Conservation (phyloP, 305 asterid species). For the Andrographis paniculata region DNA sequence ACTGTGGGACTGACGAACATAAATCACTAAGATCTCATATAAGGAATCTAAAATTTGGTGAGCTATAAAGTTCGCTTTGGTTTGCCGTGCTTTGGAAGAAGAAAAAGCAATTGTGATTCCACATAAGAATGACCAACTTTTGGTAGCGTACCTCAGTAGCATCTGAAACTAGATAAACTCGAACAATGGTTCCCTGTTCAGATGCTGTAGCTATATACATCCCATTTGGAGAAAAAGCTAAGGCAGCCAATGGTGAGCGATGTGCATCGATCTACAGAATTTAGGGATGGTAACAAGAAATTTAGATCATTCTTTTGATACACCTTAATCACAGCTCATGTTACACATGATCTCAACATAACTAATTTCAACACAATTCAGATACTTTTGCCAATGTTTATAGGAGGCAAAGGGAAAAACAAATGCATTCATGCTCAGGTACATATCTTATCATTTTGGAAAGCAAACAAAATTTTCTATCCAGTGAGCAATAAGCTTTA, state of each 20-base stretch:
- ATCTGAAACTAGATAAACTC: constrained; percentile 82
- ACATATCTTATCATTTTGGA: too few species aligned
- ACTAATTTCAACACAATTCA: too few species aligned
- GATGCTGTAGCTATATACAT: constrained; percentile 83
- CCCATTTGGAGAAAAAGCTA: constrained; percentile 72
- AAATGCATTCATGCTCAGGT: too few species aligned
- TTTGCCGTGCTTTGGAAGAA: too few species aligned
- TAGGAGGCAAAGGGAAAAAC: too few species aligned
- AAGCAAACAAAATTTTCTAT: too few species aligned
- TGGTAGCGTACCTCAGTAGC: constrained; percentile 69
- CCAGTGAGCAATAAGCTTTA: too few species aligned
- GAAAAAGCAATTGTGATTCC: constrained; percentile 7
- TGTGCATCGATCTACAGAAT: constrained; percentile 84
- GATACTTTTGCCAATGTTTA: too few species aligned
- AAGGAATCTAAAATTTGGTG: constrained; percentile 16
- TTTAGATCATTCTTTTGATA: neutral
- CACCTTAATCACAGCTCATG: neutral
- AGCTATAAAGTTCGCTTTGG: too few species aligned
- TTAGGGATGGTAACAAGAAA: neutral
- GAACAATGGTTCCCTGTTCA: constrained; percentile 89
- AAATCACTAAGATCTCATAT: constrained; percentile 24
- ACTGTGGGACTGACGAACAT: constrained; percentile 75
- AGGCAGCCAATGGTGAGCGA: constrained; percentile 74
- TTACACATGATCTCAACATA: too few species aligned
- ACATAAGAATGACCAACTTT: constrained; percentile 8